Evolutionary conservation across 148 eudicot species (phyloP).

Genomic region (Rhododendron simsii): DNA sequence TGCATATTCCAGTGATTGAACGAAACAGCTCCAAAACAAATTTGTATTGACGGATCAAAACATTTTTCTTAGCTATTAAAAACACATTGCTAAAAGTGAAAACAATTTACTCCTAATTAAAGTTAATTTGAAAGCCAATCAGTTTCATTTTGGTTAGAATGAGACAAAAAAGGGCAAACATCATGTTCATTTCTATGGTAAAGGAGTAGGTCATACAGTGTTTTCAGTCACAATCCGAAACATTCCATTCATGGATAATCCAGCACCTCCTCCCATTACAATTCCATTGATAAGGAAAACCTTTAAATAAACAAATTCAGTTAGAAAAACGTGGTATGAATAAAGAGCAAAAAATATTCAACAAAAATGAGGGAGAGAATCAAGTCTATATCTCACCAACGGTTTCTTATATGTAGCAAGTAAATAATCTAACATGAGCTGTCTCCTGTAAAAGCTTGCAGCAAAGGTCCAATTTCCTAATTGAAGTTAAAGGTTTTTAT

Average conservation of each 20-base stretch:
- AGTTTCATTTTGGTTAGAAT: background rate
- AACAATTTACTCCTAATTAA: background rate
- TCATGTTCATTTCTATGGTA: background rate
- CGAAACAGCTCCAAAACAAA: no score
- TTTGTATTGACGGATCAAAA: background rate
- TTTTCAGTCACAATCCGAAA: constrained; percentile 28
- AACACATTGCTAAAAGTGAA: background rate
- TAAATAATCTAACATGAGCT: constrained; percentile 25
- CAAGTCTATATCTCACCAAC: constrained; percentile 10
- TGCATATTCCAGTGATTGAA: background rate
- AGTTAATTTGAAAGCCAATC: background rate
- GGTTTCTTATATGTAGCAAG: constrained; percentile 28
- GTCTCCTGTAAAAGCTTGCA: constrained; percentile 21
- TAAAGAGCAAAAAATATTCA: background rate
- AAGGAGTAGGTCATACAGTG: constrained; percentile 3
- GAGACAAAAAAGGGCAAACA: background rate
- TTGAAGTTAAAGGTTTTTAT: background rate
- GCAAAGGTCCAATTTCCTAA: constrained; percentile 32
- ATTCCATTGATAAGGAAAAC: constrained; percentile 20
- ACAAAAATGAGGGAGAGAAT: background rate
- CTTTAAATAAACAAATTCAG: background rate
- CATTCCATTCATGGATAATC: constrained; percentile 16
- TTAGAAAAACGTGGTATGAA: background rate
- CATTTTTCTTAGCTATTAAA: background rate
- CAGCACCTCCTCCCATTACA: constrained; percentile 34